Evolutionary conservation across 495 filamentous ascomycete genomes (phyloP), one percentile per base, ranked within the genome.

Genomic region (Filosporella fistucella): DNA sequence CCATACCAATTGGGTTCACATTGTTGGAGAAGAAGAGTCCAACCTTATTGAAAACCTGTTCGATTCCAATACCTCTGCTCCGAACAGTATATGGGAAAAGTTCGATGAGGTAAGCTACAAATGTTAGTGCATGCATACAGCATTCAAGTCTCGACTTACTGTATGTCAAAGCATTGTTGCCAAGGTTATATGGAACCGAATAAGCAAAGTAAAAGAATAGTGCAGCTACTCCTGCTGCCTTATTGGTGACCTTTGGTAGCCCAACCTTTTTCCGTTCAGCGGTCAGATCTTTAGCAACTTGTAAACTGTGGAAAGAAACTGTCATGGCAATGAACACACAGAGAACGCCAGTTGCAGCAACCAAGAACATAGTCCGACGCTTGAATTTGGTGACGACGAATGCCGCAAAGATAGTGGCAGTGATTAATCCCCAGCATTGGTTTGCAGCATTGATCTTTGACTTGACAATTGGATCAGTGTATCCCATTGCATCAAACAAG

Each of bases 131-230:
- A n/a, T 7, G 13, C 20, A 17, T 12, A 14, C 13, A 32, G n/a
- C n/a, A n/a, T n/a, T n/a, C n/a, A 36, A 29, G 3, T 23, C 12
- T 33, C 21, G 13, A 41, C 42, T 34, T 25, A 47, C 50, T 50
- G 28, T 55, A 85, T 1, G 81, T 81, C 28, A 84, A 64, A 28
- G 81, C 80, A 45, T 85, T 85, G 54, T 84, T 82, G n/a, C 78
- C 81, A 46, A 85, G 68, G 52, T 83, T 85, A 51, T 85, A 85
- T 51, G 73, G 76, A 2, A 80, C 81, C 0, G 70, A 73, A 56
- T 84, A 85, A 21, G 67, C 63, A 52, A 81, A 86, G 51, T 81
- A 81, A 49, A 81, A 83, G 66, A 84, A 77, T 41, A 84, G 61
- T 7, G 75, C 76, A 20, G 75, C 53, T n/a, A 67, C 68, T 10